phyloP scores from a whole-genome alignment of 2,329 filamentous ascomycete species.

The Metarhizium guizhouense region DNA sequence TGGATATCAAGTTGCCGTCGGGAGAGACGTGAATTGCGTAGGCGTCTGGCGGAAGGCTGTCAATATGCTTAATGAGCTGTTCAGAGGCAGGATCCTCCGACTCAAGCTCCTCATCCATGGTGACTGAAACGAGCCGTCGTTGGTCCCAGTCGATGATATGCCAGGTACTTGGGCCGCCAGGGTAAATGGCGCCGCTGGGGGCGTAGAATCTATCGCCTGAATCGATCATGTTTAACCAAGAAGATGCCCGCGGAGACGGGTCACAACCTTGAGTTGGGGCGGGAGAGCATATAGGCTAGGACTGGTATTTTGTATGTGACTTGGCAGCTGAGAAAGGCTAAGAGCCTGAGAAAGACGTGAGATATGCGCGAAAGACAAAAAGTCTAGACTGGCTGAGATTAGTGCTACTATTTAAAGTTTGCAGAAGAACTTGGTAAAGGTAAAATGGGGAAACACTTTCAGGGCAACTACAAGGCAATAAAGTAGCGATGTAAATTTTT shows the following conservation, averaged over 20 bases:
- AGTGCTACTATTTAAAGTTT: too few species aligned
- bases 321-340: too few species aligned
- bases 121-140: slow-evolving; percentile 19
- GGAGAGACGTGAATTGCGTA: slow-evolving; percentile 14
- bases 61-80: slow-evolving; percentile 14
- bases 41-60: slow-evolving; percentile 10
- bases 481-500: too few species aligned
- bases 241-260: background rate
- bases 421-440: too few species aligned
- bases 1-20: slow-evolving; percentile 11
- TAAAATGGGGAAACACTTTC: too few species aligned
- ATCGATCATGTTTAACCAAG: slow-evolving; percentile 15
- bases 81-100: slow-evolving; percentile 14
- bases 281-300: background rate
- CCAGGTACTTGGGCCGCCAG: slow-evolving; percentile 7
- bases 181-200: background rate
- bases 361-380: too few species aligned
- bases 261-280: background rate
- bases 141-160: slow-evolving; percentile 19
- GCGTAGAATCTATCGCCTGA: slow-evolving; percentile 19
- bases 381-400: too few species aligned
- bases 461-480: too few species aligned
- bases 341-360: too few species aligned
- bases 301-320: background rate
- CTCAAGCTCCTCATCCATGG: slow-evolving; percentile 16